Evolutionary conservation across 2,329 filamentous ascomycete species (phyloP).

Genomic region (Claviceps sp.): DNA sequence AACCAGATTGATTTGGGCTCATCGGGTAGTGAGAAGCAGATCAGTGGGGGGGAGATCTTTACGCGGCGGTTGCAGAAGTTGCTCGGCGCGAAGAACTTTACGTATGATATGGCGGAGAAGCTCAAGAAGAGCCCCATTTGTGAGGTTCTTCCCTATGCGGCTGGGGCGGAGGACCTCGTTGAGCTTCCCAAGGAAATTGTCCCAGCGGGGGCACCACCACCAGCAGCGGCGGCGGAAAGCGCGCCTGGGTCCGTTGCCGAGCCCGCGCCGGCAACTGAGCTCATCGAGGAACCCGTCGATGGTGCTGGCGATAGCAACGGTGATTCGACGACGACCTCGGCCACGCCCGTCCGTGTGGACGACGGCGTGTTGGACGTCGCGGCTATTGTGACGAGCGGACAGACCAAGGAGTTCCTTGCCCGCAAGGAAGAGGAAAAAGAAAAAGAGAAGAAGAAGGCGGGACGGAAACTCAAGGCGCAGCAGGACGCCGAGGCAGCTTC

Average conservation of each 20-base stretch:
- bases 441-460: slow-evolving; percentile 57
- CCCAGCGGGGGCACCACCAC: neutral
- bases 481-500: slow-evolving; percentile 39
- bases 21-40: slow-evolving; percentile 31
- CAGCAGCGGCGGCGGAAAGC: neutral
- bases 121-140: slow-evolving; percentile 54
- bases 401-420: slow-evolving; percentile 69
- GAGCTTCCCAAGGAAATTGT: slow-evolving; percentile 31
- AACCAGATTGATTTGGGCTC: slow-evolving; percentile 51
- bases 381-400: slow-evolving; percentile 70
- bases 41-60: slow-evolving; percentile 79
- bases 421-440: slow-evolving; percentile 76
- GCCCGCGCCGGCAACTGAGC: slow-evolving; percentile 5
- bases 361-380: slow-evolving; percentile 75
- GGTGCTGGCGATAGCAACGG: slow-evolving; percentile 23
- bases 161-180: slow-evolving; percentile 30
- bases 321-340: slow-evolving; percentile 11
- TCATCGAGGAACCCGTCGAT: slow-evolving; percentile 25
- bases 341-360: slow-evolving; percentile 27
- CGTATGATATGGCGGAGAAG: slow-evolving; percentile 55
- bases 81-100: slow-evolving; percentile 46
- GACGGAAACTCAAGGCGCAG: slow-evolving; percentile 32
- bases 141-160: slow-evolving; percentile 48
- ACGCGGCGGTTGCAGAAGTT: slow-evolving; percentile 60
- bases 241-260: slow-evolving; percentile 20